Conservation (phyloP, 805 yeast species). For the Ogataea pilisensis region DNA sequence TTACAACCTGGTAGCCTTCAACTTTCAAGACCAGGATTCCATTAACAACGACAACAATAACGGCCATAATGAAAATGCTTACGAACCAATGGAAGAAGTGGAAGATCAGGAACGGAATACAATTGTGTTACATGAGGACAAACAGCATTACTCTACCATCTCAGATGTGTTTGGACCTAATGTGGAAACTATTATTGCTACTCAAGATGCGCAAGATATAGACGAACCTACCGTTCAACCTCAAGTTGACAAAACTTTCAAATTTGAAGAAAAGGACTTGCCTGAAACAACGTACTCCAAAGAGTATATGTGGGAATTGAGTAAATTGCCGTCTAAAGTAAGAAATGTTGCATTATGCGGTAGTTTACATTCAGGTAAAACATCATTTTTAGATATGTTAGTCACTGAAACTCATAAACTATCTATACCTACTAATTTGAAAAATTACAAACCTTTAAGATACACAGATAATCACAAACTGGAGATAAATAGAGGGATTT, state of each 20-base stretch:
- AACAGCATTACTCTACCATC: slow-evolving; percentile 38
- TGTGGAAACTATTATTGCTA: slow-evolving; percentile 58
- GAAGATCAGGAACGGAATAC: slow-evolving; percentile 4
- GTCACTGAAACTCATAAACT: slow-evolving; percentile 62
- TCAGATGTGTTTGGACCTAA: slow-evolving; percentile 51
- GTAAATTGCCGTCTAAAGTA: slow-evolving; percentile 53
- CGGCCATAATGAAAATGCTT: slow-evolving; percentile 17
- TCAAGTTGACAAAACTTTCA: slow-evolving; percentile 34
- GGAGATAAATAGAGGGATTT: slow-evolving; percentile 67
- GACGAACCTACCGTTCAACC: slow-evolving; percentile 68
- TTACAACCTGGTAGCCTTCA: slow-evolving; percentile 3
- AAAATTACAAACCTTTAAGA: slow-evolving; percentile 45
- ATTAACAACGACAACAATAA: slow-evolving; percentile 19
- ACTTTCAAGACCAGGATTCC: slow-evolving; percentile 8
- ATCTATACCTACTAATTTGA: slow-evolving; percentile 25
- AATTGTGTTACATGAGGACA: slow-evolving; percentile 44
- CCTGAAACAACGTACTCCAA: slow-evolving; percentile 63
- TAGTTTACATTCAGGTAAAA: slow-evolving; percentile 79
- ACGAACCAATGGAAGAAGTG: slow-evolving; percentile 7
- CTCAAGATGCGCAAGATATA: slow-evolving; percentile 41
- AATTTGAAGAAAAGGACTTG: slow-evolving; percentile 46
- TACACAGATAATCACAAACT: slow-evolving; percentile 70
- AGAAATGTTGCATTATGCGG: slow-evolving; percentile 82
- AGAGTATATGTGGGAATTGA: slow-evolving; percentile 51
- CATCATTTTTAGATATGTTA: slow-evolving; percentile 67